A percentile compares a stretch with the other conserved stretches of the same genome.
Evolutionary conservation across 2,329 filamentous ascomycete genomes (phyloP).

Genomic region (Hymenoscyphus fraxineus): DNA sequence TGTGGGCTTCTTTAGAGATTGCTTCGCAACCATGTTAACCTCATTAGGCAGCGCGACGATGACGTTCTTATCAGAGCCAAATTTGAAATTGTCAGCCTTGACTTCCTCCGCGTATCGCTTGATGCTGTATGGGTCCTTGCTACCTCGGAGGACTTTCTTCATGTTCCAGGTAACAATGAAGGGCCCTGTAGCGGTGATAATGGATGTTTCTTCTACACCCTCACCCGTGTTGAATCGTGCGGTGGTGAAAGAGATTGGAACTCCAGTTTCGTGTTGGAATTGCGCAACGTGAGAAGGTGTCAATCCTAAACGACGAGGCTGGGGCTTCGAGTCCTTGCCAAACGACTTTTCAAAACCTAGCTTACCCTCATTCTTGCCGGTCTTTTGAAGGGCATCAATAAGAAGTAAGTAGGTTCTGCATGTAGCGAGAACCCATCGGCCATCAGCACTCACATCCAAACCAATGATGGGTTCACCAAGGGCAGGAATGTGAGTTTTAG

Average conservation of each 20-base stretch:
- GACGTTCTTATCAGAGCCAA: constrained; percentile 94
- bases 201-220: constrained; percentile 79
- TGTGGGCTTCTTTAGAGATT: constrained; percentile 80
- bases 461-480: constrained; percentile 93
- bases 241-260: constrained; percentile 79
- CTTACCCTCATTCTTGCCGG: constrained; percentile 94
- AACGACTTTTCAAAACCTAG: constrained; percentile 96
- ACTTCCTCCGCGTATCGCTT: constrained; percentile 94
- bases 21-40: constrained; percentile 94
- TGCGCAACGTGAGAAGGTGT: constrained; percentile 92
- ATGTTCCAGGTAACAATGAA: constrained; percentile 97
- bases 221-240: constrained; percentile 92
- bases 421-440: constrained; percentile 91
- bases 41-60: constrained; percentile 96
- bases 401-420: constrained; percentile 92
- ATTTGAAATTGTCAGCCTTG: constrained; percentile 98
- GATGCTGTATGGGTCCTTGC: constrained; percentile 89
- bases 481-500: constrained; percentile 94
- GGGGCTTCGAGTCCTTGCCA: constrained; percentile 86
- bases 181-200: constrained; percentile 93
- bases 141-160: constrained; percentile 78
- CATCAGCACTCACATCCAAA: constrained; percentile 91
- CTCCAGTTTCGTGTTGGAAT: constrained; percentile 93
- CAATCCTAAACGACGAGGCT: constrained; percentile 83
- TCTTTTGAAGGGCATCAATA: constrained; percentile 85